Evolutionary conservation across 306 rosid species (phyloP), one percentile per base, ranked within the genome.

Genomic region (Phaseolus lunatus): DNA sequence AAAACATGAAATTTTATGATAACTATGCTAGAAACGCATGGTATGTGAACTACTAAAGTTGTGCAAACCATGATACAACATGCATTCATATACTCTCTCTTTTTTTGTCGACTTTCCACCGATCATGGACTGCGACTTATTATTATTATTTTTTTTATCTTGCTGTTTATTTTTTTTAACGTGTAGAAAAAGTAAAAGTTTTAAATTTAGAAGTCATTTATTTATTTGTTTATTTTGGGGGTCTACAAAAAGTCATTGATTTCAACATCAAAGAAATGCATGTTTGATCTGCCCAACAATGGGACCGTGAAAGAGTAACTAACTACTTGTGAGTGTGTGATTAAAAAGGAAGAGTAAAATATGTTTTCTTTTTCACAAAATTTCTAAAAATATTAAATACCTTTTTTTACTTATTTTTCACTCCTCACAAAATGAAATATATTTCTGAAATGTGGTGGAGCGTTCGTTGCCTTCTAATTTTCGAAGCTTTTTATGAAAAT

Each of bases 401-500:
- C 6, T 31, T 31, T 31, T 31, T 31, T 5, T 31, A 31, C 4
- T 4, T 31, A 31, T 31, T 31, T n/a, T 29, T 29, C 6, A 6
- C 33, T 29, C 33, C 33, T 3, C 4, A 0, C 33, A 29, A 31
- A 31, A 35, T 35, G 3, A 35, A 35, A 35, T 1, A 35, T 1
- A 1, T 9, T 26, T 56, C 15, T 12, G 33, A 5, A 20, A 41
- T 41, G 29, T 10, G 50, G 9, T 41, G 72, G 64, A 14, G 2
- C 41, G 50, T 64, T 49, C 41, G 50, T 64, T 49, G 43, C 12
- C 80, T 31, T 50, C 71, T 2, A 35, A 72, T 9, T 12, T 31
- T 2, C 12, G 44, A 44, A 27, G n/a, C n/a, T n/a, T n/a, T n/a
- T n/a, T n/a, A 74, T 45, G 33, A 24, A 61, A 75, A 47, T 11